These are phyloP conservation scores for Drechmeria coniospora DNA, from an alignment of 2,329 filamentous ascomycete species.

Conservation along the genomic window DNA sequence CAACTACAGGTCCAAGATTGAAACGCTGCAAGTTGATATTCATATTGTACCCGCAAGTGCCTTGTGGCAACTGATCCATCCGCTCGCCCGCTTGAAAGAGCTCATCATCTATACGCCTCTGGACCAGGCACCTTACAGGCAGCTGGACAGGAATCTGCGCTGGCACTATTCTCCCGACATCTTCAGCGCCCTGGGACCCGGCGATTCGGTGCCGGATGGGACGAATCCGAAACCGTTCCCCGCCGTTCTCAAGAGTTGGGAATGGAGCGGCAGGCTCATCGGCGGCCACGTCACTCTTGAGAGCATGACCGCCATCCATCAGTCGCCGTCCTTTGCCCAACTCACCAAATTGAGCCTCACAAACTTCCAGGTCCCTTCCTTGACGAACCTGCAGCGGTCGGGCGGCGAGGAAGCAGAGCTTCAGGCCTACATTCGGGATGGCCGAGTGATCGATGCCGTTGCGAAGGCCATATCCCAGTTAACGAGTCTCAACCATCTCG, in stretches of 20 bases:
- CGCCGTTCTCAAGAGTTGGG: conserved; percentile 36
- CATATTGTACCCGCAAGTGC: conserved; percentile 36
- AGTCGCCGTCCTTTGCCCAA: conserved; percentile 36
- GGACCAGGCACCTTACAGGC: conserved; percentile 52
- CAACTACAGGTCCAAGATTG: conserved; percentile 58
- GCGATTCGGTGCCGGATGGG: conserved; percentile 23
- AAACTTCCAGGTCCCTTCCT: conserved; percentile 44
- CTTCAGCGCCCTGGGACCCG: conserved; percentile 45
- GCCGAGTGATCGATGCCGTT: conserved; percentile 23
- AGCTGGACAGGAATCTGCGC: conserved; percentile 37
- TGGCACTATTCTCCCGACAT: conserved; percentile 57
- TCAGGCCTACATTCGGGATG: conserved; percentile 22
- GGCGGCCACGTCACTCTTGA: conserved; percentile 29
- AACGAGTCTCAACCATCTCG: conserved; percentile 47
- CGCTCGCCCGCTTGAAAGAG: conserved; percentile 50
- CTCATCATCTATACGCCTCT: conserved; percentile 57
- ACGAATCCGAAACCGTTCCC: conserved; percentile 15
- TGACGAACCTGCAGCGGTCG: conserved; percentile 19
- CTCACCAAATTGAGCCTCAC: conserved; percentile 44
- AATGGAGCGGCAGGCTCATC: conserved; percentile 43
- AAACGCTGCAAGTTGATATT: conserved; percentile 54
- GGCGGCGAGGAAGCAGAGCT: conserved; percentile 16
- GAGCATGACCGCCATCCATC: conserved; percentile 37
- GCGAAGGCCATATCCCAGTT: conserved; percentile 28
- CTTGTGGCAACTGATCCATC: conserved; percentile 39